Evolutionary conservation across 164 flowering plant species (phyloP), one percentile per base, ranked within the genome.

Genomic region (Berberis vulgaris): DNA sequence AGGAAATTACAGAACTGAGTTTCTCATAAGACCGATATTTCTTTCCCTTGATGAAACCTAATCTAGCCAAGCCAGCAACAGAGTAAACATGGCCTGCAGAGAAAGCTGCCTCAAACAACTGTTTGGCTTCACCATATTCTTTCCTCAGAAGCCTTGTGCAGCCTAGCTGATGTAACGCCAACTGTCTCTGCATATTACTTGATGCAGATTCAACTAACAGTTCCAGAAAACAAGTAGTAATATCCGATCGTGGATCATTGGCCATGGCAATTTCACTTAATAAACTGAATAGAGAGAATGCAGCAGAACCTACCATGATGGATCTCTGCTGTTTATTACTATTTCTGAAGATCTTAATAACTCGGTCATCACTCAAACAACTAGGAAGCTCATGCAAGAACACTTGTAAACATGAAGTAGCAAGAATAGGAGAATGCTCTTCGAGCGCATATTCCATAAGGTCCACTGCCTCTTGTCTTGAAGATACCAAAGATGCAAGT

Each of bases 351-450:
- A 91, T 69, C 57, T 81, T 78, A 74, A 86, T 82, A 10, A 91
- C 89, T 26, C 74, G 76, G 49, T 79, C 65, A 67, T 95, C 97
- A 63, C 67, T 78, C 69, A 95, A 73, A 71, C 96, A 83, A 45
- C 79, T 82, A 6, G 99, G 97, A 71, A 95, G 87, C 44, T 89
- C 90, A 45, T 76, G 83, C 38, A 95, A 70, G 65, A 91, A 82
- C 39, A 81, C 80, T 74, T 95, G 99, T 79, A 95, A 77, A 69
- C 99, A 95, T n/a, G 97, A 84, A 10, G 94, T 91, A 63, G 97
- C 96, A 66, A 88, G 83, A 43, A 87, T 73, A 46, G 86, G 85
- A 43, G 82, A 78, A 69, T 79, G 75, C 71, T 95, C 96, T 72
- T 87, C 93, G 39, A 88, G 76, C 7, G 97, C 93, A 73, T 72